Conservation (phyloP, 1,284 basidiomycete species). For the Rhodotorula sp. region DNA sequence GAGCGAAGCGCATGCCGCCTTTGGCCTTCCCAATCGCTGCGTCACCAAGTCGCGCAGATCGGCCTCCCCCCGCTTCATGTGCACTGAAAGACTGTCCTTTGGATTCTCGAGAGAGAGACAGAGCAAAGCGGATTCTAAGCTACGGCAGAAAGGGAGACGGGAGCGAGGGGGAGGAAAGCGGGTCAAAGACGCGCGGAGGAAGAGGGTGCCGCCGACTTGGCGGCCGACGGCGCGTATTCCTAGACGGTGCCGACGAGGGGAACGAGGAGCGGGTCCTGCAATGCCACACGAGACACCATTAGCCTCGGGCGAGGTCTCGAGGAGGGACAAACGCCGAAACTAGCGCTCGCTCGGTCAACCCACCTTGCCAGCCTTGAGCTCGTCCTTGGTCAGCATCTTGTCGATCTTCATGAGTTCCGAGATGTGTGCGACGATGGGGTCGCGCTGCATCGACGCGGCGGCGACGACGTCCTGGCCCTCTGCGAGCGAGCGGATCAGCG, state of each 20-base stretch:
- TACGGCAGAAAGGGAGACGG: neutral
- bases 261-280: slow-evolving; percentile 25
- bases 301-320: neutral
- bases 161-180: neutral
- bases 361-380: slow-evolving; percentile 62
- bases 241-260: slow-evolving; percentile 16
- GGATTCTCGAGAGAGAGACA: slow-evolving; percentile 2
- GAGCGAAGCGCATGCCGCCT: too few species aligned
- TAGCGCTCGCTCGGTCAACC: slow-evolving; percentile 7
- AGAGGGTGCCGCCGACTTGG: neutral
- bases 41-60: too few species aligned
- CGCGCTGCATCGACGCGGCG: slow-evolving; percentile 63
- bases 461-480: slow-evolving; percentile 72
- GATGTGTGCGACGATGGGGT: slow-evolving; percentile 67
- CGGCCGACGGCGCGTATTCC: slow-evolving; percentile 3
- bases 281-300: too few species aligned
- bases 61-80: too few species aligned
- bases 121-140: neutral
- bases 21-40: too few species aligned
- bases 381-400: slow-evolving; percentile 75
- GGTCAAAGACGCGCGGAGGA: neutral
- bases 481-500: slow-evolving; percentile 82
- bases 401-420: slow-evolving; percentile 76
- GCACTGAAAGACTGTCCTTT: neutral
- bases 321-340: neutral